Percentiles rank a stretch among this genome's conserved stretches.
Evolutionary conservation across 768 basidiomycete genomes (phyloP).

Genomic region (Leucosporidium scottii): DNA sequence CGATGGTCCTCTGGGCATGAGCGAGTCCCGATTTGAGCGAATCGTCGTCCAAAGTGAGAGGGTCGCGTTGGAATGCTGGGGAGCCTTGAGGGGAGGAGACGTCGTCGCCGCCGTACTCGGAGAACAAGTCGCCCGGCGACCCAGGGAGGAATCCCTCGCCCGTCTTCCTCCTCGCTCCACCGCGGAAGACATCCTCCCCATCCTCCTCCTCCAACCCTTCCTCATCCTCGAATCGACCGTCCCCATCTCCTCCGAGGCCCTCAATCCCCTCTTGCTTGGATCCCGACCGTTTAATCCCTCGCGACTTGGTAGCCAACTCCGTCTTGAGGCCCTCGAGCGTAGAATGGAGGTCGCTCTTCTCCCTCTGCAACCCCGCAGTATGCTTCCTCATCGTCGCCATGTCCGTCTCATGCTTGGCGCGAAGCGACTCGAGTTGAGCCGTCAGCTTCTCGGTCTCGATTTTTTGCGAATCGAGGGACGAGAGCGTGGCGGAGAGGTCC

Average conservation of each 20-base stretch:
- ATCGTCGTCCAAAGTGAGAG: constrained; percentile 46
- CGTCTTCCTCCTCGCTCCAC: constrained; percentile 36
- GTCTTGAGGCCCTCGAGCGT: constrained; percentile 67
- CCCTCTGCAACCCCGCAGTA: constrained; percentile 76
- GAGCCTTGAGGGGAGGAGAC: constrained; percentile 27
- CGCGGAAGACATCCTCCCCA: constrained; percentile 45
- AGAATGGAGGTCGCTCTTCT: constrained; percentile 84
- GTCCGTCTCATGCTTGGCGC: constrained; percentile 88
- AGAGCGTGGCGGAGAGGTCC: constrained; percentile 59
- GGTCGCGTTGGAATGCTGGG: constrained; percentile 54
- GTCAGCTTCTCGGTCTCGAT: constrained; percentile 52
- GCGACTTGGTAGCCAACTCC: constrained; percentile 57
- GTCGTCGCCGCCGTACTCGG: constrained; percentile 27
- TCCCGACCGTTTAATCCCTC: constrained; percentile 46
- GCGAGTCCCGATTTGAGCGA: constrained; percentile 70
- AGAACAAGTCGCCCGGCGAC: constrained; percentile 7
- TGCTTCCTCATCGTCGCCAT: constrained; percentile 83
- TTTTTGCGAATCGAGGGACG: constrained; percentile 62
- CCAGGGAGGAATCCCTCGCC: constrained; percentile 31
- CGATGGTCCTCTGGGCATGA: constrained; percentile 78
- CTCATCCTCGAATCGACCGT: constrained; percentile 15
- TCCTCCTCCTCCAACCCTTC: constrained; percentile 33
- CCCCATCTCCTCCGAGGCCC: constrained; percentile 1
- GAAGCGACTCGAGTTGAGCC: constrained; percentile 58
- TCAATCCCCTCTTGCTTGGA: constrained; percentile 21